Base-by-base conservation (phyloP, 768 basidiomycete genomes). In the Lanmaoa pseudosensibilis region DNA sequence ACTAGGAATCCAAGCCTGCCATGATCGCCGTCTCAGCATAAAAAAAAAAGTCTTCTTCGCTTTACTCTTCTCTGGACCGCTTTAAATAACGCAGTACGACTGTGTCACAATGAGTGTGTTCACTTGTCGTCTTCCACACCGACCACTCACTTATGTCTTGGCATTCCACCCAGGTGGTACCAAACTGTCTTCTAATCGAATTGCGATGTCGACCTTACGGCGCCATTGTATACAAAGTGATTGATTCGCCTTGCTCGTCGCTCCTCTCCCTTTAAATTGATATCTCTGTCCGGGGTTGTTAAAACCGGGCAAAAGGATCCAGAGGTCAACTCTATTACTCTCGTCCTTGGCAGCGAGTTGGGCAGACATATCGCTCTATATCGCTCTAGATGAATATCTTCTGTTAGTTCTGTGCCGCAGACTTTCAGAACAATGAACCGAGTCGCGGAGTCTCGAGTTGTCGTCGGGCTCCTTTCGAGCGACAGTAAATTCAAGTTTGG, bases 1-100 rank as follows among this genome's bases (percentile, higher is more conserved):
- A 56, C 21, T 59, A 69, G 18, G 58, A 54, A 27, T 21, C 51
- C 11, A 50, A 43, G 58, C 52, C 51, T 1, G 37, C 46, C 18
- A n/a, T 61, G 47, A 40, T 70, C 12, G 38, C 59, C 5, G 50
- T 56, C 39, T 64, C 62, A 2, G 69, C 66, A 5, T 70, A 50
- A 61, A 46, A n/a, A n/a, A n/a, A n/a, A 16, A 21, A 16, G n/a
- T 2, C 5, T 5, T 7, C 15, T 13, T 40, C 12, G 16, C 27
- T n/a, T 32, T 15, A 4, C 15, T 6, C 19, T 46, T 16, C 18
- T 25, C 8, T 39, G 16, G 5, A 33, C 36, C 11, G 5, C 13
- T n/a, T 38, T 16, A 30, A 7, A 5, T 25, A 7, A 12, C 45
- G 7, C 23, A 19, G 39, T 37, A 34, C 1, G 38, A 52, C 56